Evolutionary conservation across 176 grass and related monocot species (phyloP).

Genomic region (Rhynchospora breviuscula): DNA sequence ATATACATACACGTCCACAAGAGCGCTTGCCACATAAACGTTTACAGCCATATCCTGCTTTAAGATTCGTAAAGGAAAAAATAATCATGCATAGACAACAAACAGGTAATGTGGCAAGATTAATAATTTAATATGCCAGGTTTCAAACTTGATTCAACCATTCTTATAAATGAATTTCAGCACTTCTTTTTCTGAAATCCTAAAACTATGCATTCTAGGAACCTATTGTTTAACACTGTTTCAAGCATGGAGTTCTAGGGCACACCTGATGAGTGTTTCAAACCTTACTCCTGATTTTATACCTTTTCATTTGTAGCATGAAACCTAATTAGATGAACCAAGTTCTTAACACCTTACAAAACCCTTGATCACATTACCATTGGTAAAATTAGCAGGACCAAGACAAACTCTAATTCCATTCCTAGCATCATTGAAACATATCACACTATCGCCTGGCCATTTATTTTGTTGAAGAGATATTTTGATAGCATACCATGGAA

Average conservation of each 20-base stretch:
- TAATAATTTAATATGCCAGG: constrained; percentile 66
- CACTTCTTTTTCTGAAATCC: constrained; percentile 72
- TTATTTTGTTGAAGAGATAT: constrained; percentile 64
- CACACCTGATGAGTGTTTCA: constrained; percentile 56
- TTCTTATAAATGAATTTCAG: constrained; percentile 55
- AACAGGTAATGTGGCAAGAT: constrained; percentile 42
- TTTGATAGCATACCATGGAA: constrained; percentile 70
- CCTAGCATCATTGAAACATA: constrained; percentile 59
- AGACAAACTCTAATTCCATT: constrained; percentile 38
- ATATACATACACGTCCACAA: constrained; percentile 79
- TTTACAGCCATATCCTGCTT: constrained; percentile 69
- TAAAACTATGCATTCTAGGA: constrained; percentile 68
- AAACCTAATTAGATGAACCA: constrained; percentile 52
- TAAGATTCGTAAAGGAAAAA: constrained; percentile 29
- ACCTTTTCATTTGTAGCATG: constrained; percentile 61
- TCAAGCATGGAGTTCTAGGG: constrained; percentile 60
- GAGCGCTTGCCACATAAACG: constrained; percentile 62
- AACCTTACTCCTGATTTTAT: constrained; percentile 40
- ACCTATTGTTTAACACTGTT: constrained; percentile 41
- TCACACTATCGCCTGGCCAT: constrained; percentile 41
- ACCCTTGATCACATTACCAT: constrained; percentile 68
- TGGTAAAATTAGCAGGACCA: constrained; percentile 78
- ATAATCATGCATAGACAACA: constrained; percentile 65
- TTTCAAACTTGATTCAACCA: constrained; percentile 40
- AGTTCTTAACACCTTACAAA: constrained; percentile 55